These are phyloP conservation scores for Chlamydomonas schloesseri DNA, from an alignment of 139 green algal genomes.

Conservation along the genomic window DNA sequence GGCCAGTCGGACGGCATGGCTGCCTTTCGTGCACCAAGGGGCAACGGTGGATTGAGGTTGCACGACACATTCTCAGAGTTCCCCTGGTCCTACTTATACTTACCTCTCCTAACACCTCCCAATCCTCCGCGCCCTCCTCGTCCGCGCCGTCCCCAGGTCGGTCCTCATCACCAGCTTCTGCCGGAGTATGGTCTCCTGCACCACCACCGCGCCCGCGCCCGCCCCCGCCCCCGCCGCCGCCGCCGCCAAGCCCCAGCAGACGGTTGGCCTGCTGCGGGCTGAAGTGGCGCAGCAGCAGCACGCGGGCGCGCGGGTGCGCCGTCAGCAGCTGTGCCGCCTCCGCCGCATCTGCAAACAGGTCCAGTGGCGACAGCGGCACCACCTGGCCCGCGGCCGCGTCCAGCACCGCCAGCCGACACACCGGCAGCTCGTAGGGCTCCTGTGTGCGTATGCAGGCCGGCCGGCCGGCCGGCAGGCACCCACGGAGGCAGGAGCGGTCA, in stretches of 20 bases:
- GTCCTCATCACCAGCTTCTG: too few species aligned
- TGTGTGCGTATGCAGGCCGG: slow-evolving; percentile 8
- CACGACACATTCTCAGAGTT: too few species aligned
- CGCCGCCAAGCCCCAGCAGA: slow-evolving; percentile 30
- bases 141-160: not conserved
- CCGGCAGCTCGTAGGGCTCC: slow-evolving; percentile 58
- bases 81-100: too few species aligned
- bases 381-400: slow-evolving; percentile 10
- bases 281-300: slow-evolving; percentile 67
- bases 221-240: not conserved
- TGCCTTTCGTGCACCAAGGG: too few species aligned
- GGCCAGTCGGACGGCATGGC: too few species aligned
- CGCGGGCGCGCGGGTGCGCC: slow-evolving; percentile 37
- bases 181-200: too few species aligned
- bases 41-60: too few species aligned
- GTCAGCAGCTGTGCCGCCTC: slow-evolving; percentile 45
- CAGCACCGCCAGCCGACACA: slow-evolving; percentile 26
- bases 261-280: slow-evolving; percentile 50
- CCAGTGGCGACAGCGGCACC: slow-evolving; percentile 40
- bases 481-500: too few species aligned
- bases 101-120: slow-evolving; percentile 25
- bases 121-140: not conserved
- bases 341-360: slow-evolving; percentile 50
- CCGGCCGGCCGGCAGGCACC: too few species aligned
- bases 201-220: too few species aligned